Evolutionary conservation across 2,329 filamentous ascomycete genomes (phyloP).

Genomic region (Fusarium siculi): DNA sequence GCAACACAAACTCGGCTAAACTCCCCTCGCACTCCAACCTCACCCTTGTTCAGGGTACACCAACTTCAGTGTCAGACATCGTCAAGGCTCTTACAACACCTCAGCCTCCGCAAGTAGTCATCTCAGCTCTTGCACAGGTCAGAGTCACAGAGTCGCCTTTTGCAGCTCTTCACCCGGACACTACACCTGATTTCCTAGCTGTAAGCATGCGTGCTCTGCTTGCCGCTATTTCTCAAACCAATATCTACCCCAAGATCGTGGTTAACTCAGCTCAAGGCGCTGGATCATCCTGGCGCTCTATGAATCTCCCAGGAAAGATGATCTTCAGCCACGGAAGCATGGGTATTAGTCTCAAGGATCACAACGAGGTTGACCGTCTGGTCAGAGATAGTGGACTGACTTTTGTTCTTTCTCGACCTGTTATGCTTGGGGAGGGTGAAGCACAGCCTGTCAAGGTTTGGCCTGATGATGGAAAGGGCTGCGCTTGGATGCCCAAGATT

Average conservation of each 20-base stretch:
- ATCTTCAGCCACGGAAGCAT: slow-evolving; percentile 29
- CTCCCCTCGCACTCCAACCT: slow-evolving; percentile 1
- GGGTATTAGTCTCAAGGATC: slow-evolving; percentile 16
- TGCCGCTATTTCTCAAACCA: not conserved
- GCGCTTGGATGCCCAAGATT: slow-evolving; percentile 33
- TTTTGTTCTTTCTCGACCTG: slow-evolving; percentile 17
- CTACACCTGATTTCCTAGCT: slow-evolving; percentile 13
- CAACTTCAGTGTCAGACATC: slow-evolving; percentile 22
- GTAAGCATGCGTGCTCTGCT: slow-evolving; percentile 18
- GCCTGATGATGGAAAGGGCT: slow-evolving; percentile 30
- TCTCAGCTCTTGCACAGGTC: slow-evolving; percentile 17
- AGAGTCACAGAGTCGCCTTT: slow-evolving; percentile 19
- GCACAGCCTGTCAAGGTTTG: slow-evolving; percentile 14
- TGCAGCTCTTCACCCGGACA: slow-evolving; percentile 11
- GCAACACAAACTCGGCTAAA: not conserved
- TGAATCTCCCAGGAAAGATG: slow-evolving; percentile 20
- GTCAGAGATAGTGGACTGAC: slow-evolving; percentile 1
- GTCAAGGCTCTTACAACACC: not conserved
- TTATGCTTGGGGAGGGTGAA: slow-evolving; percentile 19
- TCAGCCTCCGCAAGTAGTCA: not conserved
- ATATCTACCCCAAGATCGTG: not conserved
- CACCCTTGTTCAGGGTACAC: slow-evolving; percentile 12
- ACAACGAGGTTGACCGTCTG: slow-evolving; percentile 19
- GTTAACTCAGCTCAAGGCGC: slow-evolving; percentile 21
- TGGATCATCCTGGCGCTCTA: slow-evolving; percentile 11